Percentiles rank a stretch among this genome's conserved stretches.
Conservation (phyloP, 352 stramenopile genomes). For the Lagenidium giganteum region DNA sequence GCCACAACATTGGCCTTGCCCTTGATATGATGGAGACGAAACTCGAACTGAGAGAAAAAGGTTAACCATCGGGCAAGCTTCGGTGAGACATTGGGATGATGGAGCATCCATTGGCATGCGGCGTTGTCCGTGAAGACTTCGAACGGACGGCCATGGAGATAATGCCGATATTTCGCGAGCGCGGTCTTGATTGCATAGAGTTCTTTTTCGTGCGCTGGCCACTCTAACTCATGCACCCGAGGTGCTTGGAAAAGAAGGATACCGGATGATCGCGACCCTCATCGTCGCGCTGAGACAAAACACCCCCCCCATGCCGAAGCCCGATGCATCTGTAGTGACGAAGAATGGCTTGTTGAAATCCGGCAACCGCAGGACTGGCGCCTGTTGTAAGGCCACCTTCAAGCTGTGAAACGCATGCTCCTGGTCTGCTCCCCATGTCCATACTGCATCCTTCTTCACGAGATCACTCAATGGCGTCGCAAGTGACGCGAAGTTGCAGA, state of each 20-base stretch:
- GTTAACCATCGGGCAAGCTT: conserved; percentile 9
- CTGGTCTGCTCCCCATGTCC: conserved; percentile 5
- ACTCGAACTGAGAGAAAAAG: conserved; percentile 13
- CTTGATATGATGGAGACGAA: conserved; percentile 6
- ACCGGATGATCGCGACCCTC: conserved; percentile 7
- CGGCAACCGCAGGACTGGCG: conserved; percentile 13
- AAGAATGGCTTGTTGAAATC: conserved; percentile 14
- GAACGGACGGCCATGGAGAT: conserved; percentile 4
- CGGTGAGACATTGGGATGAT: conserved; percentile 5
- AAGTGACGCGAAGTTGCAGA: conserved; percentile 6
- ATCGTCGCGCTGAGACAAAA: conserved; percentile 10
- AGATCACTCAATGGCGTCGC: conserved; percentile 10
- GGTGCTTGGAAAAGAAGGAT: conserved; percentile 14
- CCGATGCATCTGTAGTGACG: conserved; percentile 21
- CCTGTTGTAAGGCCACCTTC: conserved; percentile 11
- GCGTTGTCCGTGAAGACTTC: conserved; percentile 13
- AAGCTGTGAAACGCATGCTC: conserved; percentile 1
- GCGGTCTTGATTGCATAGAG: conserved; percentile 13
- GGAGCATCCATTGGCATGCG: conserved; percentile 11
- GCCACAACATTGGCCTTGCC: neutral
- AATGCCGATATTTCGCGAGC: conserved; percentile 10
- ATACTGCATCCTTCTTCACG: conserved; percentile 11
- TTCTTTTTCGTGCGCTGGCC: conserved; percentile 10
- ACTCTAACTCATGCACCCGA: too few species aligned
- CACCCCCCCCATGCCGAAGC: too few species aligned